Percentiles rank a stretch among this genome's conserved stretches.
phyloP scores from a whole-genome alignment of 2,329 filamentous ascomycete genomes.

The Diaporthe citriasiana region DNA sequence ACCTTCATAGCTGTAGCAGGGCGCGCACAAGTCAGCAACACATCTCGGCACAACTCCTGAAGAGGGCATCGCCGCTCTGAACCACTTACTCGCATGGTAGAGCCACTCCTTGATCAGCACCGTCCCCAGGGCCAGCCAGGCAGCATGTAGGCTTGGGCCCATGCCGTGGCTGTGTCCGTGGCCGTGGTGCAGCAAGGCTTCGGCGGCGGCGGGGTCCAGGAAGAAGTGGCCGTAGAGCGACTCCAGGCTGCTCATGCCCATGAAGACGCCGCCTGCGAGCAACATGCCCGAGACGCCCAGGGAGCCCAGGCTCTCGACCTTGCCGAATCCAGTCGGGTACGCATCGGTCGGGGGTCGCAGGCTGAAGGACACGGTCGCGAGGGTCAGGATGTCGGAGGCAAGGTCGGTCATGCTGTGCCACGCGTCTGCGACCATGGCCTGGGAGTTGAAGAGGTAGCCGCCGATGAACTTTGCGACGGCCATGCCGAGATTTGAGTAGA shows the following conservation, averaged over 20 bases:
- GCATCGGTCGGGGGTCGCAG: constrained; percentile 84
- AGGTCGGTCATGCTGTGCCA: constrained; percentile 97
- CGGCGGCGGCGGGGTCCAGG: constrained; percentile 71
- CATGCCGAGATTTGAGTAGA: constrained; percentile 94
- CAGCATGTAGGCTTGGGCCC: constrained; percentile 90
- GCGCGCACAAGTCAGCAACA: constrained; percentile 39
- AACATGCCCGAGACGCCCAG: constrained; percentile 94
- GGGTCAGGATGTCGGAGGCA: constrained; percentile 92
- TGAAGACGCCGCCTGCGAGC: constrained; percentile 89
- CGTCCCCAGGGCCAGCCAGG: constrained; percentile 92
- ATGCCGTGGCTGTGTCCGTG: constrained; percentile 76
- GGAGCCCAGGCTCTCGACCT: constrained; percentile 96
- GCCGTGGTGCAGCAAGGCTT: constrained; percentile 65
- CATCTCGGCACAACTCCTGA: neutral
- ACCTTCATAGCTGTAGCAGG: constrained; percentile 85
- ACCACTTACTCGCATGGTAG: constrained; percentile 88
- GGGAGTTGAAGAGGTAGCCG: constrained; percentile 94
- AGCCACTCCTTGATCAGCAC: constrained; percentile 97
- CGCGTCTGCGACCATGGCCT: constrained; percentile 92
- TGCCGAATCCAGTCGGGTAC: constrained; percentile 94
- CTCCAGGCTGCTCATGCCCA: constrained; percentile 84
- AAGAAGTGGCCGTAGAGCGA: constrained; percentile 81
- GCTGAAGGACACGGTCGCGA: constrained; percentile 95
- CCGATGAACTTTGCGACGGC: constrained; percentile 92
- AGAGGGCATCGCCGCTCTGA: neutral